Conservation (phyloP, 2,329 filamentous ascomycete genomes). For the Epichloe elymi region DNA sequence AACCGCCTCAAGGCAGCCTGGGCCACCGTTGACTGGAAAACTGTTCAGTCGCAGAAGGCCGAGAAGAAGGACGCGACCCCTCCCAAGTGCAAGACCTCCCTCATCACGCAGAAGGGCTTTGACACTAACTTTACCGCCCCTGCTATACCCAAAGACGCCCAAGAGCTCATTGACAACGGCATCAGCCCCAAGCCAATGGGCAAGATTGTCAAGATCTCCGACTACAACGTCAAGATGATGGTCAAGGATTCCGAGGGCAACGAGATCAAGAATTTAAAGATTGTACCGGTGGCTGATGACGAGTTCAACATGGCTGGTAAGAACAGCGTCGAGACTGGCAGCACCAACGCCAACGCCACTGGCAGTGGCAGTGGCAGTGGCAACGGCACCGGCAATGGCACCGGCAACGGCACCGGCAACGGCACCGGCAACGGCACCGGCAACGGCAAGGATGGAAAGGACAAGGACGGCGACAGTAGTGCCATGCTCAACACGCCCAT, state of each 20-base stretch:
- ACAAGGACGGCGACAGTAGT: conserved; percentile 12
- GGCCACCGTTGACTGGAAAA: conserved; percentile 56
- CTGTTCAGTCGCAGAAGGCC: conserved; percentile 50
- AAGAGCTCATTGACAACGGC: conserved; percentile 64
- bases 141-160: conserved; percentile 49
- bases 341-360: conserved; percentile 8
- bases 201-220: conserved; percentile 54
- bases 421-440: not conserved
- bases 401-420: conserved; percentile 6
- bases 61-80: conserved; percentile 35
- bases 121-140: conserved; percentile 70
- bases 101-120: conserved; percentile 60
- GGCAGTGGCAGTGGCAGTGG: conserved; percentile 8
- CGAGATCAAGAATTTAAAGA: conserved; percentile 30
- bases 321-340: conserved; percentile 25
- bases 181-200: conserved; percentile 50
- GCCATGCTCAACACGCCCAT: conserved; percentile 18
- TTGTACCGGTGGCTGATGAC: conserved; percentile 31
- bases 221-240: conserved; percentile 41
- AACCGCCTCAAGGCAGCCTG: conserved; percentile 65
- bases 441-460: not conserved
- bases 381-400: no score
- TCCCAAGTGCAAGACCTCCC: conserved; percentile 48
- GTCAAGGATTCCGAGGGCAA: conserved; percentile 29
- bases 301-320: conserved; percentile 32